A percentile compares a stretch with the other conserved stretches of the same genome.
phyloP scores from a whole-genome alignment of 2,329 filamentous ascomycete genomes.

The Exophiala sideris region DNA sequence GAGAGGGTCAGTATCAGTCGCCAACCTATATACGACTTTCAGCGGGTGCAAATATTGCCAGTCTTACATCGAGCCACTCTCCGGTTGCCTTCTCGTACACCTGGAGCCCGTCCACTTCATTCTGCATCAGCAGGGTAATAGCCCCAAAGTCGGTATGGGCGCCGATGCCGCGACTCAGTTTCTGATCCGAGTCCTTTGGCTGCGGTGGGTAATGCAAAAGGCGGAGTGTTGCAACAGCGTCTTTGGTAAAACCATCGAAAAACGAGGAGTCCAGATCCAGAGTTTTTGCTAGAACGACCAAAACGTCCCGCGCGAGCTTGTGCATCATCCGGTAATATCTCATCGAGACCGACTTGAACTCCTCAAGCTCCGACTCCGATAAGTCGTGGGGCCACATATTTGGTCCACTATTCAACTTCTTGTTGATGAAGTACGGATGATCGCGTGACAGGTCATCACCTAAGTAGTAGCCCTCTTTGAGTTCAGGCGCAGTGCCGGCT shows the following conservation, averaged over 20 bases:
- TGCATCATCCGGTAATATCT: constrained; percentile 21
- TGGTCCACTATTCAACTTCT: constrained; percentile 29
- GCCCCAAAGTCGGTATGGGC: constrained; percentile 35
- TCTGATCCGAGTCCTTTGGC: constrained; percentile 16
- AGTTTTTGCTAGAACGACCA: constrained; percentile 17
- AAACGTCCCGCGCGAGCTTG: constrained; percentile 19
- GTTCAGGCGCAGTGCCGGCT: constrained; percentile 24
- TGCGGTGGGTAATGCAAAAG: constrained; percentile 52
- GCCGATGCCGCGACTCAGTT: constrained; percentile 28
- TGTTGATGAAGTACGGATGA: constrained; percentile 22
- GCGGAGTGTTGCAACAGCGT: constrained; percentile 45
- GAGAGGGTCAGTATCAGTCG: background rate
- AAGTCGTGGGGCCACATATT: constrained; percentile 21
- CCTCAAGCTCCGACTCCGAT: constrained; percentile 27
- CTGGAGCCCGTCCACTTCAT: constrained; percentile 29
- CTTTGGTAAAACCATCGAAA: constrained; percentile 45
- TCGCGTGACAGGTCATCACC: constrained; percentile 23
- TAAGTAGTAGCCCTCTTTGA: constrained; percentile 32
- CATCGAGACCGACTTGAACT: constrained; percentile 39
- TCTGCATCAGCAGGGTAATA: constrained; percentile 33
- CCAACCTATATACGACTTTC: constrained; percentile 20
- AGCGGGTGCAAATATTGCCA: constrained; percentile 1
- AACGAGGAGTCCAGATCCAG: constrained; percentile 28
- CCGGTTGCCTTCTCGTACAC: constrained; percentile 27
- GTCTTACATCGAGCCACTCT: constrained; percentile 29